These are phyloP conservation scores for Mucuna pruriens DNA, from an alignment of 306 rosid genomes.

Conservation along the genomic window DNA sequence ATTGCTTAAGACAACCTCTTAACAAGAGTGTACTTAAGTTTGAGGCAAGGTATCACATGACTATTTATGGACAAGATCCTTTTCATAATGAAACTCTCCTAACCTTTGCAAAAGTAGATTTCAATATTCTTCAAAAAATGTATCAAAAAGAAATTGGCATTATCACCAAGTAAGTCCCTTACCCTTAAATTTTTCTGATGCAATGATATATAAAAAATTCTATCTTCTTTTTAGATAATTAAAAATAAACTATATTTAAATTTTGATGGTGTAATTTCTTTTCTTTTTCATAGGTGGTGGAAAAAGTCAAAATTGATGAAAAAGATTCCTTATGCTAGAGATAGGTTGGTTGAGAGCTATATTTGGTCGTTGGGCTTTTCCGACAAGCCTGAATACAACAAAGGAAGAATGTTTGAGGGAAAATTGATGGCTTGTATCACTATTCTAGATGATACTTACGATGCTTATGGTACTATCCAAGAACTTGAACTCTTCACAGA, in stretches of 20 bases:
- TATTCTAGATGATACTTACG: too few relatives aligned
- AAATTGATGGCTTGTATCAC: conserved; percentile 42
- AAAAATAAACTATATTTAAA: background rate
- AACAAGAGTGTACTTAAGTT: background rate
- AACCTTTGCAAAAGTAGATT: conserved; percentile 40
- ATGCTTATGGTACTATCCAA: conserved; percentile 48
- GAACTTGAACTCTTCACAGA: conserved; percentile 49
- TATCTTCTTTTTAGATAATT: too few relatives aligned
- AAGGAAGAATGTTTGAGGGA: conserved; percentile 21
- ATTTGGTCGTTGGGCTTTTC: conserved; percentile 24
- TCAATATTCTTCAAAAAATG: conserved; percentile 18
- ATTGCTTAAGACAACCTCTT: conserved; percentile 13
- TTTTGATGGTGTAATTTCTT: background rate
- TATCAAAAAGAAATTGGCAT: conserved; percentile 11
- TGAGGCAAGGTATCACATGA: conserved; percentile 5
- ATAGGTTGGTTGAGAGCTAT: conserved; percentile 45
- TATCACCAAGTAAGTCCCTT: conserved; percentile 11
- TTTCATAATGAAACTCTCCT: background rate
- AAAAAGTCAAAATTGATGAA: too few relatives aligned
- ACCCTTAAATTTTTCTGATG: too few relatives aligned
- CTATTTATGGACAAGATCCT: conserved; percentile 13
- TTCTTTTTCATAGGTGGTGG: conserved; percentile 42
- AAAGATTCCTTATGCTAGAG: conserved; percentile 44
- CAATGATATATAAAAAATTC: too few relatives aligned
- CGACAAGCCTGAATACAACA: conserved; percentile 19